Base-by-base conservation (phyloP, 2,329 filamentous ascomycete genomes). In the Sclerotinia sclerotiorum region DNA sequence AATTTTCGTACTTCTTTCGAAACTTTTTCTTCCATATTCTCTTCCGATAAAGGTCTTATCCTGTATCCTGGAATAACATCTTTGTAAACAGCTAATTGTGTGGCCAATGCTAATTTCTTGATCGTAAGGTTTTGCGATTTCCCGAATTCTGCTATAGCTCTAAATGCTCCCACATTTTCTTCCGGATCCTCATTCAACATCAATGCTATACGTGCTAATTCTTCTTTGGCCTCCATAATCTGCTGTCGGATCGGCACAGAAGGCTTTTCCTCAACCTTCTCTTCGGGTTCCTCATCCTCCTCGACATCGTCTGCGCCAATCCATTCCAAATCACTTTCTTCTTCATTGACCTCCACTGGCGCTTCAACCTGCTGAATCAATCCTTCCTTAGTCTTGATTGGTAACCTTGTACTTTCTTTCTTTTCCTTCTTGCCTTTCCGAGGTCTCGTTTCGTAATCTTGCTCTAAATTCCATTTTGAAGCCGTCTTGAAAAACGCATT, bases 11-110 rank as follows among this genome's bases (percentile, higher is more conserved):
- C 93, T 39, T 98, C 95, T 78, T 97, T 97, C 6, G 94, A 97
- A 1, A 98, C 82, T 78, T 96, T 96, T 72, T 89, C 89, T 69
- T 86, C 85, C 76, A 90, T 84, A 56, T 90, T 88, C 44, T 93
- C 90, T 70, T 96, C 92, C 0, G 85, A 83, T 5, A 93, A 82
- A 1, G 93, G 91, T 24, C 95, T 89, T 82, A 99, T 98, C 70
- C 95, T 87, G 79, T 99, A 99, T 29, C 95, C 95, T 0, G 95
- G 95, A 69, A 99, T 98, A 58, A 97, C 87, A 79, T 98, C 95
- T 79, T 94, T 97, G 83, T 94, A 99, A 17, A 98, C 88, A 0
- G 94, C 87, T 78, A 95, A 85, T 79, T 97, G 94, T 29, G 95
- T 93, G 60, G 90, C 91, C 72, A 99, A 82, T 8, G 91, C 89